phyloP scores from a whole-genome alignment of 139 green algal genomes.

The Chlamydomonas applanata region DNA sequence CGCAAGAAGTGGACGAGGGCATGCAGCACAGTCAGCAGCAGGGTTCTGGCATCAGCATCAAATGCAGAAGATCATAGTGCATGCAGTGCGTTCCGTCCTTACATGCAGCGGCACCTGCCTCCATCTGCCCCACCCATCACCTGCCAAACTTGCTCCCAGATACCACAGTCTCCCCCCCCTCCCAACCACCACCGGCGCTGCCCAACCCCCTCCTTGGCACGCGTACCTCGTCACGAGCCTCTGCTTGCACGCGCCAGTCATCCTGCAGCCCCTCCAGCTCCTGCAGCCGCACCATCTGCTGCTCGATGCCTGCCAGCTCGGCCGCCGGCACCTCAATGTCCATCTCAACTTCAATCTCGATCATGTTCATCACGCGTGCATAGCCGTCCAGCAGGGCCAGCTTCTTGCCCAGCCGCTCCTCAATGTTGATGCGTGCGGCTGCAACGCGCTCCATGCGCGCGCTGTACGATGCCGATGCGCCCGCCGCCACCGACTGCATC shows the following conservation, averaged over 20 bases:
- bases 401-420: constrained; percentile 60
- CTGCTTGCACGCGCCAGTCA: constrained; percentile 69
- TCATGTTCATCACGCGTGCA: constrained; percentile 73
- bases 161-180: too few species aligned
- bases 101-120: too few species aligned
- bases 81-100: too few species aligned
- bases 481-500: constrained; percentile 71
- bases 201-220: not conserved
- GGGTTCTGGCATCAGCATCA: too few species aligned
- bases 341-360: constrained; percentile 87
- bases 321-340: constrained; percentile 61
- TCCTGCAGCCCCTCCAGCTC: constrained; percentile 81
- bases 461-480: constrained; percentile 39
- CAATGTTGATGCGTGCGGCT: constrained; percentile 58
- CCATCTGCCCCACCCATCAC: too few species aligned
- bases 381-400: constrained; percentile 79
- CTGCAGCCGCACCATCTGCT: constrained; percentile 68
- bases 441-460: constrained; percentile 67
- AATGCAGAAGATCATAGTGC: too few species aligned
- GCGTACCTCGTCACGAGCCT: constrained; percentile 78
- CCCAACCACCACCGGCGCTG: too few species aligned
- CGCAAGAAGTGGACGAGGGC: too few species aligned
- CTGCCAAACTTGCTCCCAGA: too few species aligned
- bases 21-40: too few species aligned
- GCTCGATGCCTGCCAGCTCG: constrained; percentile 71